phyloP scores from a whole-genome alignment of 2,329 filamentous ascomycete species.

The Claviceps fusiformis region DNA sequence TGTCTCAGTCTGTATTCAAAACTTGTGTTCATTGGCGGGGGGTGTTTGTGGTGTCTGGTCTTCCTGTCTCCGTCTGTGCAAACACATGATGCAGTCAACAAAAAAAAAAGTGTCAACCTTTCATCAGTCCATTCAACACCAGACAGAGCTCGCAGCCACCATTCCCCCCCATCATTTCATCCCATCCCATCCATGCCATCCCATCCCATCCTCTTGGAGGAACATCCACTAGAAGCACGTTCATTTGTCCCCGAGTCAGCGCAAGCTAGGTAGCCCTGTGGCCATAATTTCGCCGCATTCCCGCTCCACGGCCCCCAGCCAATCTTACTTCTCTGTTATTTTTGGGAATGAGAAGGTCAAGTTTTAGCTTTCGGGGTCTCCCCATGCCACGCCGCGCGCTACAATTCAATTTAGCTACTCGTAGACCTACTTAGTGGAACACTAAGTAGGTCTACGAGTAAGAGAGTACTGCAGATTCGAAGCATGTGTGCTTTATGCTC shows the following conservation, averaged over 20 bases:
- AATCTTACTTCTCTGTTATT: neutral
- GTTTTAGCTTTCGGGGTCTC: no score
- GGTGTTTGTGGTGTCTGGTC: no score
- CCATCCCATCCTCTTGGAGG: neutral
- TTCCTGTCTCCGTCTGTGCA: no score
- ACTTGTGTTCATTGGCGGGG: no score
- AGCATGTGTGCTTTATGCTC: no score
- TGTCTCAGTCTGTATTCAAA: neutral
- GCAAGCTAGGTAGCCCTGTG: neutral
- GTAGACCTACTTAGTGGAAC: no score
- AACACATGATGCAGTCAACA: neutral
- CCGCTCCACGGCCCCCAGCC: conserved; percentile 2
- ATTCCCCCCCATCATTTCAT: neutral
- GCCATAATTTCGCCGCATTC: conserved; percentile 15
- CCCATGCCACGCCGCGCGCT: no score
- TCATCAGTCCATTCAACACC: neutral
- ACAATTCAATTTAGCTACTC: no score
- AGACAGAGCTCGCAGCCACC: neutral
- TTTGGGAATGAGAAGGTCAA: neutral
- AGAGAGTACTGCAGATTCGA: no score
- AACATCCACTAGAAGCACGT: neutral
- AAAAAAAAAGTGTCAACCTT: neutral
- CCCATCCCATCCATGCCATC: neutral
- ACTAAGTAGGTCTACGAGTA: no score
- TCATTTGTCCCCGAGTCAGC: neutral